Conservation (phyloP, 2,329 filamentous ascomycete species). For the Penicillium sp. region DNA sequence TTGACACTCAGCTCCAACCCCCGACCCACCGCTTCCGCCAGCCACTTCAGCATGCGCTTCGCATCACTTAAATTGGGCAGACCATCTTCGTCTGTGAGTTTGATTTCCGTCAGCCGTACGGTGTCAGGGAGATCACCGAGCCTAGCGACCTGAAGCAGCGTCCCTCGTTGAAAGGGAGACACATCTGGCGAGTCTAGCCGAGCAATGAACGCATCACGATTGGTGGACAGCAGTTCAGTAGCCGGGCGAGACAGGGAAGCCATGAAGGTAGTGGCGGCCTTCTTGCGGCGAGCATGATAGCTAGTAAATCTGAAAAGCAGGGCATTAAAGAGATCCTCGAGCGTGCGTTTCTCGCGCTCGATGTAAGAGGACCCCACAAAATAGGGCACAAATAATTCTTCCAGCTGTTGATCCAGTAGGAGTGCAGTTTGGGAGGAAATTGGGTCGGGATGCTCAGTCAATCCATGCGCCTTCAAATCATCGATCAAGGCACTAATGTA, state of each 20-base stretch:
- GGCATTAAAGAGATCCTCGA: conserved; percentile 85
- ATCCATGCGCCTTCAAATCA: conserved; percentile 87
- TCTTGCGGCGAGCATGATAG: conserved; percentile 80
- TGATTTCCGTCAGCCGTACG: conserved; percentile 75
- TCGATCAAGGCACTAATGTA: conserved; percentile 88
- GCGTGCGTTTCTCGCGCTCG: conserved; percentile 63
- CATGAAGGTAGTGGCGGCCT: conserved; percentile 88
- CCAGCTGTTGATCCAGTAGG: conserved; percentile 66
- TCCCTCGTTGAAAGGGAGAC: conserved; percentile 81
- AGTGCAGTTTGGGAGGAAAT: conserved; percentile 81
- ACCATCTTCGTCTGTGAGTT: conserved; percentile 88
- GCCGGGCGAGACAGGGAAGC: conserved; percentile 86
- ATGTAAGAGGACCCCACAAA: conserved; percentile 66
- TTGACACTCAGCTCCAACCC: conserved; percentile 86
- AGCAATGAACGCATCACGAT: conserved; percentile 88
- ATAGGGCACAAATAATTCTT: conserved; percentile 67
- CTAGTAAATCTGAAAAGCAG: conserved; percentile 94
- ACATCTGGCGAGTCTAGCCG: conserved; percentile 85
- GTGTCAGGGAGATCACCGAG: conserved; percentile 68
- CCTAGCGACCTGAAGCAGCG: conserved; percentile 86
- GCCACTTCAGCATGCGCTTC: conserved; percentile 98
- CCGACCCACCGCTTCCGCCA: conserved; percentile 90
- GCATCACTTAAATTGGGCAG: conserved; percentile 77
- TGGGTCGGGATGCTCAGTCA: conserved; percentile 92
- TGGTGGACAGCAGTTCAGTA: conserved; percentile 81